Conservation (phyloP, 2,329 filamentous ascomycete genomes). For the Microcera coccophila region DNA sequence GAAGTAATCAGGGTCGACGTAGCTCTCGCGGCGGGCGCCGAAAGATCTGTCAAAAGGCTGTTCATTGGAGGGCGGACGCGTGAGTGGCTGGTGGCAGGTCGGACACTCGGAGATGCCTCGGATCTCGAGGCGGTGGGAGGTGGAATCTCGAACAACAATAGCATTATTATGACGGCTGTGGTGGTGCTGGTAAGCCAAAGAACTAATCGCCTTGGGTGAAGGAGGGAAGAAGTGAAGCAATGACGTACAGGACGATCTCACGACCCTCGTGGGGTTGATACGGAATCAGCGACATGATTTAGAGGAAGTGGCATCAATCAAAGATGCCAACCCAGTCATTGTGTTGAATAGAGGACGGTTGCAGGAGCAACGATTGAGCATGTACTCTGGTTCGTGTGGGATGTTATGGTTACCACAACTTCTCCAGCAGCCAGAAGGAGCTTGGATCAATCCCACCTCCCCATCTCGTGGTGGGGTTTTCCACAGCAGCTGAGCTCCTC, state of each 20-base stretch:
- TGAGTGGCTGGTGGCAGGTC: constrained; percentile 76
- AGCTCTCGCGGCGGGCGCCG: constrained; percentile 53
- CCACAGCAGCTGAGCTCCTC: too few species aligned
- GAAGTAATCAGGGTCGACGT: constrained; percentile 91
- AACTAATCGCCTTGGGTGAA: not conserved
- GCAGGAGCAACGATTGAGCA: too few species aligned
- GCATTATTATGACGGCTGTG: constrained; percentile 84
- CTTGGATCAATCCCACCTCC: too few species aligned
- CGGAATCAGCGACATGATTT: constrained; percentile 65
- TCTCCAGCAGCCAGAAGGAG: too few species aligned
- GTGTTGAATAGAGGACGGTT: too few species aligned
- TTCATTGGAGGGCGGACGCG: constrained; percentile 42
- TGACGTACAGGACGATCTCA: constrained; percentile 74
- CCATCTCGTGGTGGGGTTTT: too few species aligned
- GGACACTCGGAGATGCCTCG: constrained; percentile 77
- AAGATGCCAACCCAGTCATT: constrained; percentile 20
- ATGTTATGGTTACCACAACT: too few species aligned
- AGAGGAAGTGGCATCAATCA: constrained; percentile 15
- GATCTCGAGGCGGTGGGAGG: constrained; percentile 80
- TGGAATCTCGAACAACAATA: constrained; percentile 84
- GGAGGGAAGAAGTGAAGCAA: constrained; percentile 4
- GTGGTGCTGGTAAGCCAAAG: constrained; percentile 8
- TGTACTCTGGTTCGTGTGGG: too few species aligned
- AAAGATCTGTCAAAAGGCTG: constrained; percentile 45
- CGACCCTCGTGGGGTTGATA: constrained; percentile 69